Percentiles rank a stretch among this genome's conserved stretches.
phyloP scores from a whole-genome alignment of 148 eudicot species.

The Rhododendron simsii region DNA sequence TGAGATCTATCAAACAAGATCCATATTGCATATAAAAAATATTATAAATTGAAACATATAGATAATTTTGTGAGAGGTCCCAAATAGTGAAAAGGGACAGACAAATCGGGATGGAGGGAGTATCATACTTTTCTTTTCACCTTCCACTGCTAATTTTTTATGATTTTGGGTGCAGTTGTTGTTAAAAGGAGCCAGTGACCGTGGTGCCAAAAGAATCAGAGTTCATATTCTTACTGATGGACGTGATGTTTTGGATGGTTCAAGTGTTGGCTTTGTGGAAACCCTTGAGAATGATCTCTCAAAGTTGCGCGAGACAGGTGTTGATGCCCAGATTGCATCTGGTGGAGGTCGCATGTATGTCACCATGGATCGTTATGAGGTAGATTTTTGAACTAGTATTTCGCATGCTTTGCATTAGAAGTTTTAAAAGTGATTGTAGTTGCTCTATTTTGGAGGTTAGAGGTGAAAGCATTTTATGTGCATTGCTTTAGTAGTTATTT shows the following conservation, averaged over 20 bases:
- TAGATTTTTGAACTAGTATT: constrained; percentile 17
- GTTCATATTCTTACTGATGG: constrained; percentile 88
- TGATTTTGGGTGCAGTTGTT: constrained; percentile 46
- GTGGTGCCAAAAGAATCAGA: constrained; percentile 84
- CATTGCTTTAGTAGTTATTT: background rate
- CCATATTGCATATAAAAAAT: no score
- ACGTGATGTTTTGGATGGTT: constrained; percentile 95
- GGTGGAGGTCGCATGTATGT: constrained; percentile 98
- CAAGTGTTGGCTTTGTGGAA: constrained; percentile 83
- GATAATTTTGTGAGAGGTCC: no score
- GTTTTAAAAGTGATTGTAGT: background rate
- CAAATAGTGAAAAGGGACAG: no score
- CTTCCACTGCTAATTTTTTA: background rate
- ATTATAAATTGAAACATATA: no score
- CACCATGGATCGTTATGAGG: constrained; percentile 98
- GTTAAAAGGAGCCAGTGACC: constrained; percentile 75
- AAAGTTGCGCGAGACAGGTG: constrained; percentile 60
- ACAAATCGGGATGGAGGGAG: no score
- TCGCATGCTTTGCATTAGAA: background rate
- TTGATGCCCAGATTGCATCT: constrained; percentile 90
- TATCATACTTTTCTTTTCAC: background rate
- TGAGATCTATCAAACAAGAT: no score
- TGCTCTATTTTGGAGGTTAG: background rate
- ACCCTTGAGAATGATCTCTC: constrained; percentile 79
- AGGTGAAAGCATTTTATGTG: background rate